These are phyloP conservation scores for Rhytidhysteron rufulum DNA, from an alignment of 2,329 filamentous ascomycete species.

Conservation along the genomic window DNA sequence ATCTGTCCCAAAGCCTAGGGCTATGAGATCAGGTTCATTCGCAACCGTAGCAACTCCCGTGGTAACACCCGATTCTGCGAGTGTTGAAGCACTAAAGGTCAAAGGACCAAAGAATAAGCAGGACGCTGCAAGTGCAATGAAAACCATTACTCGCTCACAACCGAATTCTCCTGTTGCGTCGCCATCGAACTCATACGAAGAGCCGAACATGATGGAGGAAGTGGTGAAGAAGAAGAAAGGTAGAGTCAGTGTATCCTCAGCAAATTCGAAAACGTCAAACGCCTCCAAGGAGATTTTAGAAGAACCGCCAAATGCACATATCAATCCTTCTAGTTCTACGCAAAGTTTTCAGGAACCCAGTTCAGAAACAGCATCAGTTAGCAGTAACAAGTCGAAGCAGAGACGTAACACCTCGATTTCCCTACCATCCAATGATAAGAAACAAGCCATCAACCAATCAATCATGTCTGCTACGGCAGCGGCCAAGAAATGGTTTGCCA, in stretches of 20 bases:
- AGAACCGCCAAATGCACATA: neutral
- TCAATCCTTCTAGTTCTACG: conserved; percentile 1
- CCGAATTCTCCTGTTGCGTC: conserved; percentile 51
- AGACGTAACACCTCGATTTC: conserved; percentile 7
- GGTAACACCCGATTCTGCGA: conserved; percentile 63
- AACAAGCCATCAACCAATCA: conserved; percentile 29
- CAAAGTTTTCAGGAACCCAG: conserved; percentile 3
- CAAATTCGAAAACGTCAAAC: neutral
- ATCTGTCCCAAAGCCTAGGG: conserved; percentile 43
- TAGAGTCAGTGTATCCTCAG: conserved; percentile 5
- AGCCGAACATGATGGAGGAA: conserved; percentile 5
- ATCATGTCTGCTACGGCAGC: conserved; percentile 50
- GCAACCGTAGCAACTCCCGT: conserved; percentile 60
- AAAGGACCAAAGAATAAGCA: conserved; percentile 55
- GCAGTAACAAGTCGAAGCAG: conserved; percentile 1
- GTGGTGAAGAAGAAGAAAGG: conserved; percentile 2
- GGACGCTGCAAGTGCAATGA: conserved; percentile 62
- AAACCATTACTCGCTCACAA: conserved; percentile 60
- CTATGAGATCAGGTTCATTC: conserved; percentile 60
- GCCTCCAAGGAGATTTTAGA: conserved; percentile 1
- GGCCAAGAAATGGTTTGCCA: conserved; percentile 59
- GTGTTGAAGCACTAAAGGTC: conserved; percentile 53
- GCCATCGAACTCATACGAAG: conserved; percentile 40
- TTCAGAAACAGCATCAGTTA: conserved; percentile 2
- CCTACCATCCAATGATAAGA: conserved; percentile 12